Evolutionary conservation across 2,329 filamentous ascomycete genomes (phyloP), one percentile per base, ranked within the genome.

Genomic region (Ophiostoma australiae): DNA sequence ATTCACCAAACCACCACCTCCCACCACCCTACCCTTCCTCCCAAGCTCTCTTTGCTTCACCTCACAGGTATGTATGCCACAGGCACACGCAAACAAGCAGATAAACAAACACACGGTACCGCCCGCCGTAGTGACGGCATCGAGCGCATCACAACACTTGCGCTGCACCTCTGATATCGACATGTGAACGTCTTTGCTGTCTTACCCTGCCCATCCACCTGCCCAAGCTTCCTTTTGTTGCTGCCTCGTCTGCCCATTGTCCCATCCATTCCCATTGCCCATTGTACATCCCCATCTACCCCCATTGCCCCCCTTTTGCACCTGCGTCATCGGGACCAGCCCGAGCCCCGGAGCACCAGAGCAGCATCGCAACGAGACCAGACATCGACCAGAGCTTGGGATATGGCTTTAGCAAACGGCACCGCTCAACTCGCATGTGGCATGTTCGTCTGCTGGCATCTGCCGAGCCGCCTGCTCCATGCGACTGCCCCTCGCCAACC

Each of bases 41-140:
- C 58, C n/a, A 58, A 44, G 48, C 52, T 23, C 27, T 33, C 27
- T 63, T 27, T 31, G 13, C 27, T 33, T 33, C 4, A 33, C 17
- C 15, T 13, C 58, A 63, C 58, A 63, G 58, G 58, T 63, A 63
- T 63, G 58, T 63, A 63, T 33, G 13, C 23, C 27, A 63, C 23
- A 55, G 7, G 44, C 44, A n/a, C 11, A 58, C 7, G 44, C 44
- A 7, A 48, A 10, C 10, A 13, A 5, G 20, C 44, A 48, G 20
- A 48, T 48, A 48, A 48, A 48, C 44, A 48, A 13, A 11, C 58
- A 63, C 15, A 33, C 58, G 27, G 58, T 31, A 13, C 58, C 23
- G n/a, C 15, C 15, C n/a, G 52, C 11, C 23, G 17, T 11, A 63
- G 58, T 63, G 58, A 63, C 58, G 58, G 58, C 58, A 33, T 63